These are phyloP conservation scores for Suillus sp. DNA, from an alignment of 768 basidiomycete genomes.

Conservation along the genomic window DNA sequence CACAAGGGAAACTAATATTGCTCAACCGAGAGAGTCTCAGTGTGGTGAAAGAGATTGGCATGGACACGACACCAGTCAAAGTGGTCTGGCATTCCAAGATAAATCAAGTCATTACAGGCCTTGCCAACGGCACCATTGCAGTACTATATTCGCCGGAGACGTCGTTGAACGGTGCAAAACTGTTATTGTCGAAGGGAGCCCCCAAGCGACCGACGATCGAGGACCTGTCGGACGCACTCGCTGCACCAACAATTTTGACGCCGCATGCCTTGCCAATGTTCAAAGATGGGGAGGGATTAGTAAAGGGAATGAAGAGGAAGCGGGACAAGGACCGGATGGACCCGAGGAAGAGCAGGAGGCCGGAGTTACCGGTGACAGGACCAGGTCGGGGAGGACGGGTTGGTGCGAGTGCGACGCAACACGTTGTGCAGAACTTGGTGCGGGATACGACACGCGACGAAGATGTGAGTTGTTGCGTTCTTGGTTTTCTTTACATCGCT, in stretches of 20 bases:
- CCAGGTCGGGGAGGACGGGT: conserved; percentile 94
- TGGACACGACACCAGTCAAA: conserved; percentile 82
- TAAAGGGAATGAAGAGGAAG: conserved; percentile 81
- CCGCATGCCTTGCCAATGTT: conserved; percentile 94
- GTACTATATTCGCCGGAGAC: conserved; percentile 92
- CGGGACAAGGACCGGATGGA: conserved; percentile 87
- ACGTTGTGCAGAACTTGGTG: conserved; percentile 93
- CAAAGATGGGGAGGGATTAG: conserved; percentile 71
- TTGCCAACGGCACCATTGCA: conserved; percentile 84
- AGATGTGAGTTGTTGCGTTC: conserved; percentile 72
- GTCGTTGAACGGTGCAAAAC: conserved; percentile 90
- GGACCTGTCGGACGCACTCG: conserved; percentile 85
- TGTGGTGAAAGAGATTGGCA: conserved; percentile 63
- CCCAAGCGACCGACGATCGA: conserved; percentile 80
- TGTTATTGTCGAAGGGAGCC: conserved; percentile 85
- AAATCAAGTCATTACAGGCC: conserved; percentile 90
- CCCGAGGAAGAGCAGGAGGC: conserved; percentile 88
- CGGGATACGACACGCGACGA: conserved; percentile 88
- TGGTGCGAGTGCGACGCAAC: conserved; percentile 95
- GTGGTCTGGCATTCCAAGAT: conserved; percentile 96
- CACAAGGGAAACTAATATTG: conserved; percentile 72
- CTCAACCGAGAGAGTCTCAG: conserved; percentile 71
- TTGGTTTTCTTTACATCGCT: conserved; percentile 15
- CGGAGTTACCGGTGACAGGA: conserved; percentile 90
- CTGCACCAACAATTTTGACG: conserved; percentile 86